Evolutionary conservation across 768 basidiomycete genomes (phyloP), one percentile per base, ranked within the genome.

Genomic region (Mrakia gelida): DNA sequence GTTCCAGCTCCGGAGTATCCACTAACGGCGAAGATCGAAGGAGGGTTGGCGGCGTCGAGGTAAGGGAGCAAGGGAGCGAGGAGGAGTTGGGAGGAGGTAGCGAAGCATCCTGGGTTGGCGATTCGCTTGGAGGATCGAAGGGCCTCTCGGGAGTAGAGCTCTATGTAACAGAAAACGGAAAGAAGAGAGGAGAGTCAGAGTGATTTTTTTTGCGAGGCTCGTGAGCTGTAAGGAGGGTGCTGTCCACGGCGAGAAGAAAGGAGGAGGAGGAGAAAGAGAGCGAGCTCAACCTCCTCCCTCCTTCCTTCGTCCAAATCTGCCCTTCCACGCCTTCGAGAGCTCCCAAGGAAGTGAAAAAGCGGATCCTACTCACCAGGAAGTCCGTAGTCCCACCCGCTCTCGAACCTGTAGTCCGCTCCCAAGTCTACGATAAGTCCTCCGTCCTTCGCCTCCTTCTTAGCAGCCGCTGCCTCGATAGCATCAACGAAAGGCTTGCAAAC

Each of bases 1-100:
- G 96, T 98, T 5, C 97, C 97, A 0, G 92, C 97, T 71, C 97
- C 97, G 79, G 93, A 95, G 85, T 94, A 98, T 8, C 97, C 97
- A 0, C 94, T 96, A 75, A 96, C 84, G 26, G 92, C 96, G 83
- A 98, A 96, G 34, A 99, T 89, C 2, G 94, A 92, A 2, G 95
- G 93, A 81, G 88, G 87, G 30, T 88, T 84, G 77, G 78, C 80
- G 8, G 86, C 86, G 73, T 89, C 87, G 79, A 96, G 83, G 84
- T 91, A 88, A 76, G 89, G 87, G 75, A 97, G 86, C 28, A 98
- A 88, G 28, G 97, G 97, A 0, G 95, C 97, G 79, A 97, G 85
- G 75, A 98, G 89, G 79, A 98, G 88, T 85, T 98, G 97, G 1
- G 91, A 88, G 71, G 94, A 93, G 49, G 97, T 98, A 8, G 95